Evolutionary conservation across 1,139 yeast genomes (phyloP).

Genomic region (Scheffersomyces titani): DNA sequence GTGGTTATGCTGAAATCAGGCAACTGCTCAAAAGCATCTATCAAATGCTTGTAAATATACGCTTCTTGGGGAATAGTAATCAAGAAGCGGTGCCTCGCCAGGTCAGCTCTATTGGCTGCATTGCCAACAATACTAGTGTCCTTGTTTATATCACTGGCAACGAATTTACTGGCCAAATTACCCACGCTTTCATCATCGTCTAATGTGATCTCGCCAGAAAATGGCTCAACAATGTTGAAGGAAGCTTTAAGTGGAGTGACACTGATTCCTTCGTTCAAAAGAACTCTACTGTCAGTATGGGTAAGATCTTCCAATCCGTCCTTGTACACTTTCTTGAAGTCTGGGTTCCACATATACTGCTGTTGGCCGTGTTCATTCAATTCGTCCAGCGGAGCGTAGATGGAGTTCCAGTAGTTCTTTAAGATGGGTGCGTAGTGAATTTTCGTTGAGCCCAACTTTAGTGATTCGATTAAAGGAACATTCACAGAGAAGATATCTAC

Average conservation of each 20-base stretch:
- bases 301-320: conserved; percentile 54
- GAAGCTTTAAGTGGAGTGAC: conserved; percentile 85
- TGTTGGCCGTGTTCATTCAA: conserved; percentile 27
- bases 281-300: conserved; percentile 59
- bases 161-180: neutral
- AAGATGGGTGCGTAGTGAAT: conserved; percentile 75
- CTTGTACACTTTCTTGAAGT: conserved; percentile 68
- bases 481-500: conserved; percentile 83
- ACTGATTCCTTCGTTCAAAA: conserved; percentile 55
- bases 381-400: conserved; percentile 32
- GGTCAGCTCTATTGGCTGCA: neutral
- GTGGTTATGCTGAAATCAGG: conserved; percentile 28
- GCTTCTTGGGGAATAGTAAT: conserved; percentile 39
- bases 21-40: conserved; percentile 36
- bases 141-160: neutral
- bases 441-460: conserved; percentile 55
- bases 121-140: neutral
- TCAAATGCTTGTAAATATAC: conserved; percentile 63
- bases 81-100: conserved; percentile 15
- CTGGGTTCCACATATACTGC: conserved; percentile 78
- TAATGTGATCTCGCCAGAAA: conserved; percentile 57
- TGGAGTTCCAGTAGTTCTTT: conserved; percentile 76
- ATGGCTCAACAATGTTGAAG: conserved; percentile 56
- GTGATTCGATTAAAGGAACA: conserved; percentile 64
- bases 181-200: conserved; percentile 16